These are phyloP conservation scores for Mycena metata DNA, from an alignment of 768 basidiomycete genomes.

Conservation along the genomic window DNA sequence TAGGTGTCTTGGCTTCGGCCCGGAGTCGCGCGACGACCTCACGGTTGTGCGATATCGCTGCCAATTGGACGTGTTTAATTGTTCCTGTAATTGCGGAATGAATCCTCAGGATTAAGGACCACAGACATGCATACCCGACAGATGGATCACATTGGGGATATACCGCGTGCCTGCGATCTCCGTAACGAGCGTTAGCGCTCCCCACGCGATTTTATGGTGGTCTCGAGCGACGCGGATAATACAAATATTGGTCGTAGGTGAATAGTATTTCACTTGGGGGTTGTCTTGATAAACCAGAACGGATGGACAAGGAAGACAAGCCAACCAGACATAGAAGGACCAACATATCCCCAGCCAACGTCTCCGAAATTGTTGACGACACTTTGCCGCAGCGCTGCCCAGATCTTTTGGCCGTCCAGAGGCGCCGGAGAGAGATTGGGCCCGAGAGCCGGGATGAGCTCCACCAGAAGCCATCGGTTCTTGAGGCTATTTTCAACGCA, in stretches of 20 bases:
- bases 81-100: conserved; percentile 68
- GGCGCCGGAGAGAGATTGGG: conserved; percentile 30
- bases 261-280: conserved; percentile 89
- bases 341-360: conserved; percentile 87
- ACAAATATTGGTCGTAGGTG: conserved; percentile 84
- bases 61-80: conserved; percentile 86
- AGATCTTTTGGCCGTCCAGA: conserved; percentile 76
- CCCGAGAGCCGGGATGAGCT: conserved; percentile 70
- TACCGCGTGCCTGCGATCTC: conserved; percentile 68
- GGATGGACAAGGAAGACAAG: conserved; percentile 19
- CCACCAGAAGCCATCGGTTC: conserved; percentile 93
- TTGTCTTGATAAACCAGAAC: background rate
- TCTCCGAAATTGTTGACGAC: conserved; percentile 85
- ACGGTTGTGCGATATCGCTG: conserved; percentile 81
- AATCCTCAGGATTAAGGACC: conserved; percentile 2
- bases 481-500: conserved; percentile 44
- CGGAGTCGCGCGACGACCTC: conserved; percentile 78
- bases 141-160: conserved; percentile 83
- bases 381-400: conserved; percentile 76
- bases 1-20: conserved; percentile 63
- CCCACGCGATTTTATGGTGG: conserved; percentile 86
- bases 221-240: conserved; percentile 90
- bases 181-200: conserved; percentile 78
- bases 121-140: conserved; percentile 72
- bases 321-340: conserved; percentile 76